Conservation (phyloP, 1,284 basidiomycete genomes). For the Singerocomus rubriflavus region DNA sequence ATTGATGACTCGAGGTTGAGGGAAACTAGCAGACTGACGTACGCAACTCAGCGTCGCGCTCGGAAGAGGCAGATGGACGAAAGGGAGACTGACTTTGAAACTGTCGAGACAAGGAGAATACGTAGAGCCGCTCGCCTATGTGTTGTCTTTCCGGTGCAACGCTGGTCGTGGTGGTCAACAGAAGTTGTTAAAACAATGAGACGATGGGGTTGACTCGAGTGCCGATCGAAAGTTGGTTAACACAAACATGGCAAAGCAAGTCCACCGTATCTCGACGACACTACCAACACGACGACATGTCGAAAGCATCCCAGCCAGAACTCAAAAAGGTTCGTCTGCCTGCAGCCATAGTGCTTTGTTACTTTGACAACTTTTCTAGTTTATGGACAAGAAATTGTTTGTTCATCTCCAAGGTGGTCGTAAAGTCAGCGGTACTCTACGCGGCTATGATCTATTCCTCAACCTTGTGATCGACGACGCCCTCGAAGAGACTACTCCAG, state of each 20-base stretch:
- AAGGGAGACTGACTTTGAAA: slow-evolving; percentile 23
- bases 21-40: slow-evolving; percentile 5
- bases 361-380: slow-evolving; percentile 49
- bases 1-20: slow-evolving; percentile 1
- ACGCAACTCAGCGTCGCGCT: slow-evolving; percentile 12
- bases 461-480: slow-evolving; percentile 98
- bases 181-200: neutral
- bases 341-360: neutral
- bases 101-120: slow-evolving; percentile 33
- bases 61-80: neutral
- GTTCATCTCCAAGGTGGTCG: slow-evolving; percentile 95
- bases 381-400: slow-evolving; percentile 98
- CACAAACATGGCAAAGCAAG: slow-evolving; percentile 37
- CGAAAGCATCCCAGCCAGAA: slow-evolving; percentile 89
- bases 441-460: slow-evolving; percentile 98
- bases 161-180: neutral
- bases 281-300: slow-evolving; percentile 52
- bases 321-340: slow-evolving; percentile 77
- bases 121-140: neutral
- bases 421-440: slow-evolving; percentile 92
- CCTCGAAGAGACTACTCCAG: slow-evolving; percentile 85
- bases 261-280: slow-evolving; percentile 7
- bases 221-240: neutral
- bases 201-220: neutral
- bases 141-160: neutral